phyloP scores from a whole-genome alignment of 225 moss, liverwort and hornwort species.

The Asterella californica region DNA sequence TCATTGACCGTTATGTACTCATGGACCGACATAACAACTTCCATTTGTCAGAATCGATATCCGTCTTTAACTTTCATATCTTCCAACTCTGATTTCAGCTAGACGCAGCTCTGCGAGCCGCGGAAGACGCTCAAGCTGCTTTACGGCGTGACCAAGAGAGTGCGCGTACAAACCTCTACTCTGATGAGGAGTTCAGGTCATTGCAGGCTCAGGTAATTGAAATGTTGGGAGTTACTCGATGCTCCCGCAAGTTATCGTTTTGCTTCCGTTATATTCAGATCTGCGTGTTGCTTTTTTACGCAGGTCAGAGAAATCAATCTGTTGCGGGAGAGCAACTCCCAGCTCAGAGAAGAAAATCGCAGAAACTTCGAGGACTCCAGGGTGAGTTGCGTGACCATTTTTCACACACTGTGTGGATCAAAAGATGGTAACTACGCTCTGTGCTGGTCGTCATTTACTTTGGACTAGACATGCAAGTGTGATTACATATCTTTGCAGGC shows the following conservation, averaged over 20 bases:
- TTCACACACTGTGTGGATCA: too few relatives aligned
- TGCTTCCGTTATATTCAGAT: not conserved
- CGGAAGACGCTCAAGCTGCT: slow-evolving; percentile 82
- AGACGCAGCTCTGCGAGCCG: slow-evolving; percentile 86
- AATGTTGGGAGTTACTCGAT: not conserved
- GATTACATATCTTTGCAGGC: not conserved
- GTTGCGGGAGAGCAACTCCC: slow-evolving; percentile 81
- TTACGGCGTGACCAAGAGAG: slow-evolving; percentile 87
- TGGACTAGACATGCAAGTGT: not conserved
- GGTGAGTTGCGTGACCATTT: slow-evolving; percentile 31
- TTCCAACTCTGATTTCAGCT: slow-evolving; percentile 36
- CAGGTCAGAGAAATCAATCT: slow-evolving; percentile 91
- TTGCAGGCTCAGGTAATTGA: slow-evolving; percentile 80
- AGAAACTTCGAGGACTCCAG: slow-evolving; percentile 88
- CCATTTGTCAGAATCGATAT: not conserved
- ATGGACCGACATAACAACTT: too few relatives aligned
- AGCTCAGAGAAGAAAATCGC: slow-evolving; percentile 92
- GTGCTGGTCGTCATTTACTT: not conserved
- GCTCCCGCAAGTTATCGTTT: not conserved
- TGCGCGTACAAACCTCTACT: slow-evolving; percentile 68
- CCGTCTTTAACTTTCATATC: not conserved
- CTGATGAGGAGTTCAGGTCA: slow-evolving; percentile 81
- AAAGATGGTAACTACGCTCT: not conserved
- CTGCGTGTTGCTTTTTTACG: not conserved
- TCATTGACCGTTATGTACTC: too few relatives aligned